Conservation (phyloP, 2,329 filamentous ascomycete species). For the Fusarium palustre region DNA sequence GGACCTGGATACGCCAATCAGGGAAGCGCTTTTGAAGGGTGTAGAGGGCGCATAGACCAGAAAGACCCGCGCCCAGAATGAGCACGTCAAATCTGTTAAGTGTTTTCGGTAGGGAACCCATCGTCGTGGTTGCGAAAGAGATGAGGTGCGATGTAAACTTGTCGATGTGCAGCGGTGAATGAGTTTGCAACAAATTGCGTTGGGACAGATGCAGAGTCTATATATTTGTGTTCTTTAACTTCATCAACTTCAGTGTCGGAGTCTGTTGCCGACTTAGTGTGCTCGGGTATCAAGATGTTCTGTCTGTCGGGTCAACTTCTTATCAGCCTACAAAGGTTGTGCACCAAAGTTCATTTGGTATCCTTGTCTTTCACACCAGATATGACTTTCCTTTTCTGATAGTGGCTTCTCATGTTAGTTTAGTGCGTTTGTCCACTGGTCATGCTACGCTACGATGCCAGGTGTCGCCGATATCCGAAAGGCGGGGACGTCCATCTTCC, state of each 20-base stretch:
- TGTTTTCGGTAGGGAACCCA: constrained; percentile 33
- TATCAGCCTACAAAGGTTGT: too few species aligned
- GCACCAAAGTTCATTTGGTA: too few species aligned
- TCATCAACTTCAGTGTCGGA: not conserved
- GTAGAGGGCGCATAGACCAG: constrained; percentile 56
- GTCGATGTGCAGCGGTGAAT: accelerated
- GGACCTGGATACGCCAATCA: constrained; percentile 31
- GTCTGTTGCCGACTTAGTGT: too few species aligned
- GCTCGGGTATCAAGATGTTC: too few species aligned
- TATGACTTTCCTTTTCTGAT: constrained; percentile 29
- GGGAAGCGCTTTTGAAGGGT: constrained; percentile 52
- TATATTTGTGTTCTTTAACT: not conserved
- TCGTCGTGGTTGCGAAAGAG: not conserved
- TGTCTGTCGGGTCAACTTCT: too few species aligned
- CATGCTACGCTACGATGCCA: constrained; percentile 2
- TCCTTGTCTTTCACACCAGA: not conserved
- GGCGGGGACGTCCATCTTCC: constrained; percentile 12
- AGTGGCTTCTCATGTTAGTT: not conserved
- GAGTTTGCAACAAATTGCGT: not conserved
- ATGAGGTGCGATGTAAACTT: accelerated
- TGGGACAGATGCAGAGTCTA: not conserved
- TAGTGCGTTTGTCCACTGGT: not conserved
- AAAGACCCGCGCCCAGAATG: constrained; percentile 47
- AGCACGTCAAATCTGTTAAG: constrained; percentile 32
- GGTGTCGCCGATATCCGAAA: constrained; percentile 5